Percentiles rank a stretch among this genome's conserved stretches.
phyloP scores from a whole-genome alignment of 805 yeast genomes.

The Sugiyamaella chiloensis region DNA sequence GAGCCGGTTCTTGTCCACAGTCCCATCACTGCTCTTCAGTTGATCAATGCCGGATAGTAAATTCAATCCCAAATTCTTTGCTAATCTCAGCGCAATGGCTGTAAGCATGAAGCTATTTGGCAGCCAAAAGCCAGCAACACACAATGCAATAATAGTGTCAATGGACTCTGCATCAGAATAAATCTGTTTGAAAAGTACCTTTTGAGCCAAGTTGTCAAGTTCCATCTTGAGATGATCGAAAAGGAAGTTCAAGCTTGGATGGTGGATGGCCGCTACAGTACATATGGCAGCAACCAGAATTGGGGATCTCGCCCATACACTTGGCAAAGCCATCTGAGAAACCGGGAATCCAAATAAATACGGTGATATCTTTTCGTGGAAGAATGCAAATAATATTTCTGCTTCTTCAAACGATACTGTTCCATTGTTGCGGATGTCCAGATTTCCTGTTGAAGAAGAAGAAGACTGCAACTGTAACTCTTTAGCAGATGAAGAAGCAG shows the following conservation, averaged over 20 bases:
- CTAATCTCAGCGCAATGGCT: conserved; percentile 64
- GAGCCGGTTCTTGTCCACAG: conserved; percentile 44
- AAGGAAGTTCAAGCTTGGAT: conserved; percentile 37
- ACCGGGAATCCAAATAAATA: conserved; percentile 66
- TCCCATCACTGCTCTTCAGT: neutral
- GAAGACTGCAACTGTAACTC: neutral
- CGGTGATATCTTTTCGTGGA: conserved; percentile 54
- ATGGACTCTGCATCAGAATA: conserved; percentile 46
- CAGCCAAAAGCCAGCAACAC: conserved; percentile 68
- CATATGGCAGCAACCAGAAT: conserved; percentile 57
- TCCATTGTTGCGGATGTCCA: conserved; percentile 36
- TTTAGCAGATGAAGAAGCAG: neutral
- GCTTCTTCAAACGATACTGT: conserved; percentile 38
- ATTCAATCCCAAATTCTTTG: conserved; percentile 51
- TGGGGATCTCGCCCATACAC: conserved; percentile 55
- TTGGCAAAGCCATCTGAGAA: conserved; percentile 46
- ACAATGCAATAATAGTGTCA: conserved; percentile 61
- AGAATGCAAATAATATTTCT: conserved; percentile 47
- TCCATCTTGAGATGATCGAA: conserved; percentile 30
- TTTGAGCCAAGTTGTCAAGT: conserved; percentile 32
- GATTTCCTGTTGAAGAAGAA: neutral
- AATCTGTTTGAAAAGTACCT: conserved; percentile 30
- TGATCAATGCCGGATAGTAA: conserved; percentile 13
- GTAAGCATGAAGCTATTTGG: conserved; percentile 63
- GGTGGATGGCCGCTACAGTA: conserved; percentile 61